Base-by-base conservation (phyloP, 2,329 filamentous ascomycete species). In the Colletotrichum somersetense region DNA sequence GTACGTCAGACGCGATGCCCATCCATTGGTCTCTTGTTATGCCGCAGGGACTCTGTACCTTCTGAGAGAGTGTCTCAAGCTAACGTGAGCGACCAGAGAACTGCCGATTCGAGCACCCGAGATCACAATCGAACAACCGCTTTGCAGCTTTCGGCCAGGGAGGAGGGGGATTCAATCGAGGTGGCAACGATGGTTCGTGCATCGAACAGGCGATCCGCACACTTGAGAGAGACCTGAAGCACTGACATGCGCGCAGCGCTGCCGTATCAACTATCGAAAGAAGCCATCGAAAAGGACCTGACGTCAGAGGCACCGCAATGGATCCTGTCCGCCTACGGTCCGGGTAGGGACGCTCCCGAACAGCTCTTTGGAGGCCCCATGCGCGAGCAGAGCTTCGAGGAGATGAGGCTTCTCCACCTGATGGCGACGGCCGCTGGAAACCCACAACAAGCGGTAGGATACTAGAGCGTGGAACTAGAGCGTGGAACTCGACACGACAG, bases 311-410 rank as follows among this genome's bases (percentile, higher is more conserved):
- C 88, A 11, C 96, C 96, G 23, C 83, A 89, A 85, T 98, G 95
- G 93, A 91, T 96, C 5, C 87, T 98, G 33, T 97, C 95, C 1
- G 88, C 92, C 30, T 98, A 97, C 80, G 93, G 91, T 0, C 95
- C 95, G 0, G 92, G 92, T 5, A 88, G 85, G 77, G 89, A 95
- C 76, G 90, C 92, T 1, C 95, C 95, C 0, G 89, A 90, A 23
- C 94, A 97, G 81, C 86, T 98, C 1, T 95, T 97, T 77, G 94
- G 94, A 64, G 95, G 94, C 1, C 87, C 86, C 56, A 86, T 89
- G 7, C 88, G 95, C 23, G 96, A 98, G 80, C 92, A 95, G 80
- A 97, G 94, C 77, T 92, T 93, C 52, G 96, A 98, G 80, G 96
- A 98, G 81, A 88, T 97, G 79, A 89, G 95, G 62, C 79, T 95